phyloP scores from a whole-genome alignment of 2,329 filamentous ascomycete genomes.

The Claviceps pazoutovae region DNA sequence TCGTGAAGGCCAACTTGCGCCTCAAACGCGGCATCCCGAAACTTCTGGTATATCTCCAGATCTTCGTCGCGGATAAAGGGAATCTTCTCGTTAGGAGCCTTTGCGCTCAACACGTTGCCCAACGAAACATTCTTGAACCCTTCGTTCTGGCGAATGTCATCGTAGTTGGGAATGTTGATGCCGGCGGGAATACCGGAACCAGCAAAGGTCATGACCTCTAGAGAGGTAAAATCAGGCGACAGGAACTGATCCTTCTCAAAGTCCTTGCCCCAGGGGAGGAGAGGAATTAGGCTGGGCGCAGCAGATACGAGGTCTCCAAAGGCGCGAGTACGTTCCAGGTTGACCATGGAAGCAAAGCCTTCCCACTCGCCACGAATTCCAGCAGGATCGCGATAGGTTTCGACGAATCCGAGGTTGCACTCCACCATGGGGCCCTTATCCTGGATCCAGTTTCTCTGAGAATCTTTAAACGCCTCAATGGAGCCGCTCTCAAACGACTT shows the following conservation, averaged over 20 bases:
- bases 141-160: constrained; percentile 65
- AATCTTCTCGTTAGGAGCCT: constrained; percentile 81
- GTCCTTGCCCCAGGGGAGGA: constrained; percentile 73
- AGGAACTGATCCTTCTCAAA: constrained; percentile 97
- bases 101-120: constrained; percentile 83
- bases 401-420: constrained; percentile 71
- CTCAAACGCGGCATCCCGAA: constrained; percentile 79
- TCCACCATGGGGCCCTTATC: constrained; percentile 72
- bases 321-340: constrained; percentile 76
- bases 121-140: constrained; percentile 92
- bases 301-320: constrained; percentile 75
- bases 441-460: constrained; percentile 68
- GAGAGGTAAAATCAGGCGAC: constrained; percentile 86
- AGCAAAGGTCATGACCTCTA: constrained; percentile 76
- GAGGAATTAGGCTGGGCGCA: constrained; percentile 71
- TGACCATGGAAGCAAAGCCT: constrained; percentile 73
- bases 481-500: constrained; percentile 64
- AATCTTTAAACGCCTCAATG: constrained; percentile 64
- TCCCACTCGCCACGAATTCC: constrained; percentile 76
- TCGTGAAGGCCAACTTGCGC: constrained; percentile 94
- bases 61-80: constrained; percentile 78
- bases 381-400: constrained; percentile 73
- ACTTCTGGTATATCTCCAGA: constrained; percentile 63
- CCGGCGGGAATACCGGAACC: constrained; percentile 52
- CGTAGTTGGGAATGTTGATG: constrained; percentile 58